These are phyloP conservation scores for Colletotrichum paranaense DNA, from an alignment of 2,329 filamentous ascomycete genomes.

Conservation along the genomic window DNA sequence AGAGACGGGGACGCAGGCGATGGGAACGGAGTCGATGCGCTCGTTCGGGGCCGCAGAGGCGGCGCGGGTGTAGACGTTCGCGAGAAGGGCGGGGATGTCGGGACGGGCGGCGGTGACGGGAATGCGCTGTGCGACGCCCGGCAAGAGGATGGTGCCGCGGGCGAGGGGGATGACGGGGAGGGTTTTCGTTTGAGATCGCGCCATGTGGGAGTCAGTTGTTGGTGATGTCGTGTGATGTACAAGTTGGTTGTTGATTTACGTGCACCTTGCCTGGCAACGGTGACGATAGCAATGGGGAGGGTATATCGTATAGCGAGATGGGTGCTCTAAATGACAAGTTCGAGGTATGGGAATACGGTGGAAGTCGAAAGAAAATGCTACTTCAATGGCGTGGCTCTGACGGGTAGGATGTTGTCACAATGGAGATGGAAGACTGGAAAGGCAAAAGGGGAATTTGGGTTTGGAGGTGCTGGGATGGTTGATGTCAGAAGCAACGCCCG, in stretches of 20 bases:
- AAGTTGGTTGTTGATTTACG: slow-evolving; percentile 4
- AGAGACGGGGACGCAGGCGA: slow-evolving; percentile 88
- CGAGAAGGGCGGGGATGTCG: slow-evolving; percentile 89
- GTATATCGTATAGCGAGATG: background rate
- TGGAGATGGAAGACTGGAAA: background rate
- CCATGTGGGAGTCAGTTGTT: slow-evolving; percentile 38
- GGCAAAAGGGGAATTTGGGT: background rate
- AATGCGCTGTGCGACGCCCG: slow-evolving; percentile 86
- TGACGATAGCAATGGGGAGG: slow-evolving; percentile 4
- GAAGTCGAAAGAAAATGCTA: slow-evolving; percentile 7
- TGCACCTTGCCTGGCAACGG: slow-evolving; percentile 22
- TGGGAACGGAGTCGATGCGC: slow-evolving; percentile 75
- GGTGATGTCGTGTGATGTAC: slow-evolving; percentile 5
- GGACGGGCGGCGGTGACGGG: slow-evolving; percentile 82
- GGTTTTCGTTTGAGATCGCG: slow-evolving; percentile 47
- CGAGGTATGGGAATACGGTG: background rate
- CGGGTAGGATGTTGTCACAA: background rate
- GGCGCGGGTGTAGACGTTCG: slow-evolving; percentile 83
- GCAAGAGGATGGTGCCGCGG: slow-evolving; percentile 83
- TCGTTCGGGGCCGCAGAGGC: slow-evolving; percentile 74
- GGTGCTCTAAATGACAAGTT: background rate
- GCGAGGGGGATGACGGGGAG: slow-evolving; percentile 87
- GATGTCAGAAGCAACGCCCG: slow-evolving; percentile 24
- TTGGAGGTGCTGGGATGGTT: slow-evolving; percentile 13
- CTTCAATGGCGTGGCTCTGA: background rate